These are phyloP conservation scores for Kazachstania psychrophila DNA, from an alignment of 805 yeast genomes.

Conservation along the genomic window DNA sequence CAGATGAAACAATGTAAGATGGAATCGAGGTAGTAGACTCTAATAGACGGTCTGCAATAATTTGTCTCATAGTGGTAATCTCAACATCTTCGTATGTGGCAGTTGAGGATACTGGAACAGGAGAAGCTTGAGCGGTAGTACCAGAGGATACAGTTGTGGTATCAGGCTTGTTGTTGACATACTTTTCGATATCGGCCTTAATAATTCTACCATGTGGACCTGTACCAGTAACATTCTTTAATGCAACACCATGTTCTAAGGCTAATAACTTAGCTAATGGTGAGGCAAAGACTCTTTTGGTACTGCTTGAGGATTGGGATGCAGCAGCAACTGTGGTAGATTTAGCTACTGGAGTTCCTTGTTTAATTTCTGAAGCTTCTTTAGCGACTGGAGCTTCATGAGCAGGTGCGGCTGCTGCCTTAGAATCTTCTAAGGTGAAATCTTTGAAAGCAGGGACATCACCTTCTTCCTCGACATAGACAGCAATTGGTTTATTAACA, in stretches of 20 bases:
- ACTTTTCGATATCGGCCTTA: constrained; percentile 79
- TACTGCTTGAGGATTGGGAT: constrained; percentile 19
- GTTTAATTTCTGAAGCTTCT: constrained; percentile 31
- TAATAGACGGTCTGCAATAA: constrained; percentile 80
- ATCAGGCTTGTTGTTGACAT: constrained; percentile 30
- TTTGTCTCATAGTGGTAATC: constrained; percentile 83
- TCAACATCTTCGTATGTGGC: constrained; percentile 74
- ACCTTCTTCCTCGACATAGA: constrained; percentile 76
- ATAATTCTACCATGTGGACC: constrained; percentile 95
- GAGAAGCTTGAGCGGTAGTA: constrained; percentile 35
- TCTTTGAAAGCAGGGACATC: constrained; percentile 84
- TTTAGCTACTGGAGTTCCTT: constrained; percentile 39
- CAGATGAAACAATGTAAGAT: constrained; percentile 83
- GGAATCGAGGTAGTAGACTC: constrained; percentile 84
- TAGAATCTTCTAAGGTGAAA: constrained; percentile 71
- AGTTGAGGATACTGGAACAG: constrained; percentile 41
- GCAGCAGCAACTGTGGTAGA: not conserved
- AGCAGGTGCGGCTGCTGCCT: constrained; percentile 37
- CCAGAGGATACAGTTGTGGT: constrained; percentile 28
- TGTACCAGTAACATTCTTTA: constrained; percentile 77
- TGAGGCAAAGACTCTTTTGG: constrained; percentile 74
- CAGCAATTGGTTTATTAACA: constrained; percentile 94
- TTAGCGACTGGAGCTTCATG: constrained; percentile 14
- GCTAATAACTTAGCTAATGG: constrained; percentile 93
- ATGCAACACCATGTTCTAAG: constrained; percentile 79